Evolutionary conservation across 495 filamentous ascomycete genomes (phyloP), one percentile per base, ranked within the genome.

Genomic region (Staphylotrichum tortipilum): DNA sequence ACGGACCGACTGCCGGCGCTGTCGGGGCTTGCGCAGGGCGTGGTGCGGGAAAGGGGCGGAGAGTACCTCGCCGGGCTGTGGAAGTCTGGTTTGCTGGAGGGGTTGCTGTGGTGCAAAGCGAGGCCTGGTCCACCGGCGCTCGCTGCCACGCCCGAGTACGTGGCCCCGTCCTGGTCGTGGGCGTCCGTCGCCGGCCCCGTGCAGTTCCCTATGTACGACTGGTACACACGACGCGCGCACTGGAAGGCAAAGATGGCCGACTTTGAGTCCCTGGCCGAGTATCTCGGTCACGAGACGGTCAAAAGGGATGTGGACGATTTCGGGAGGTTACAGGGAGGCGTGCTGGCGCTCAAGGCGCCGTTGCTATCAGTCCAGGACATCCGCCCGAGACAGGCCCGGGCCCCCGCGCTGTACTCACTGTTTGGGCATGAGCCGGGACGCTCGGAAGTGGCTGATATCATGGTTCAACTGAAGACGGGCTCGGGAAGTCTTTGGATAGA

Each of bases 141-240:
- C 11, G 11, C 14, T 1, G 9, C 36, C 7, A 49, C 53, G 24
- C 46, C 33, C 19, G 24, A 50, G 19, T 47, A 54, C 12, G 19
- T 59, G 24, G 65, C 64, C 6, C 68, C 68, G 3, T 62, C 65
- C 6, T 71, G 68, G 66, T 65, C 63, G 0, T 71, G 68, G 66
- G 65, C 63, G 17, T 64, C 65, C 5, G 57, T 69, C 3, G 50
- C 41, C 3, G 61, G 61, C 3, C 26, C 39, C 8, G 50, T 66
- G 39, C 39, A 56, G 17, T 63, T 60, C 35, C 54, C 57, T 2
- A 31, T 52, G 3, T 60, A 60, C 24, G 30, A 12, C 30, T 63
- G 57, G 54, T 60, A 57, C 17, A 34, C 43, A 22, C 41, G 26
- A 3, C 23, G 47, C 2, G 51, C 50, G 18, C 29, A 3, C 3